Evolutionary conservation across 768 basidiomycete genomes (phyloP), one percentile per base, ranked within the genome.

Genomic region (Lactifluus piperatus): DNA sequence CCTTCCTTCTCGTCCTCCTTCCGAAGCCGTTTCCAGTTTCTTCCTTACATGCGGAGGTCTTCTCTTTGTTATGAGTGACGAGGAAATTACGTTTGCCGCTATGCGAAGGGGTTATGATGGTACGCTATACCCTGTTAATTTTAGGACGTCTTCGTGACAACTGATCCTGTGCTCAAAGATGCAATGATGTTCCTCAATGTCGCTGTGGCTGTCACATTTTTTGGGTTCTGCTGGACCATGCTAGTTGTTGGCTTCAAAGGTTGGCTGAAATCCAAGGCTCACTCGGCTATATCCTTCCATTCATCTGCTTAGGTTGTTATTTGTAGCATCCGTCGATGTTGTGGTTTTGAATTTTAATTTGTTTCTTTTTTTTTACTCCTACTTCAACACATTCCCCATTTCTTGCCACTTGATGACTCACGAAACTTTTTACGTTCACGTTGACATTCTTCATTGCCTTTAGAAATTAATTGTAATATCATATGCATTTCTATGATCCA

Each of bases 1-100:
- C n/a, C 79, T 91, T 14, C 95, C 95, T 2, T 91, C 89, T 14
- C 83, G 94, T 9, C 95, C 95, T 5, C 95, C 94, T 0, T 94
- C 94, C 0, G 95, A 98, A 74, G 87, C 87, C 5, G 73, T 98
- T 41, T 90, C 86, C 16, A 81, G 89, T 58, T 90, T 97, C 72
- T 88, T 88, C 73, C 76, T 94, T 51, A 81, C 93, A 7, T 86
- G 86, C 55, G 94, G 94, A 47, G 95, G 95, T 10, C 70, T 97
- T 57, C 79, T 85, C 51, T 97, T 97, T 73, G 90, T 94, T 71
- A 81, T 93, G 58, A 91, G 88, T 36, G 87, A 86, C 8, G 94
- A 97, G 72, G 91, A 95, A 66, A 70, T 97, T 22, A 89, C 90
- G 3, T 81, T 90, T 62, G 88, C 90, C 13, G 93, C 94, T 18